A percentile compares a stretch with the other conserved stretches of the same genome.
These are phyloP conservation scores for Coffea humblotiana DNA, from an alignment of 305 asterid species.

Conservation along the genomic window DNA sequence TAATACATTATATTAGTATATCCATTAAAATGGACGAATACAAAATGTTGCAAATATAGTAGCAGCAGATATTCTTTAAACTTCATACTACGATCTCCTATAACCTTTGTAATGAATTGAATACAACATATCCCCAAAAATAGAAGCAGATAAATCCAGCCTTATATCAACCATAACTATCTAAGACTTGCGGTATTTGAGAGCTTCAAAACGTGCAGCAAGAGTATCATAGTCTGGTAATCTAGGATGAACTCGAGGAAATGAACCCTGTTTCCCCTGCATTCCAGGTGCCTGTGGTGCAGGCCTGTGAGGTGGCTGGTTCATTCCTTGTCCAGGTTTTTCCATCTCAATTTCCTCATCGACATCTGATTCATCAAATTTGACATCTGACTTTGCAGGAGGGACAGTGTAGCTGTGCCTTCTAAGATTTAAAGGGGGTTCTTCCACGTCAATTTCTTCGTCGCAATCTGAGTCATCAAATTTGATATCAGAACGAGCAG, in stretches of 20 bases:
- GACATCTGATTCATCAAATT: slow-evolving; percentile 57
- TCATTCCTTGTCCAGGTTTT: slow-evolving; percentile 24
- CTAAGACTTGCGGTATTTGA: slow-evolving; percentile 54
- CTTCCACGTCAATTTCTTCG: slow-evolving; percentile 73
- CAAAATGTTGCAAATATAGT: not conserved
- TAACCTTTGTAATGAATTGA: not conserved
- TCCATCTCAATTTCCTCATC: slow-evolving; percentile 36
- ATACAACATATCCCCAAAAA: not conserved
- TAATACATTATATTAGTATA: not conserved
- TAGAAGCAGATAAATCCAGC: not conserved
- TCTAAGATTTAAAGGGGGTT: slow-evolving; percentile 35
- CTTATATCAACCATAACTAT: not conserved
- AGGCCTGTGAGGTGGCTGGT: slow-evolving; percentile 40
- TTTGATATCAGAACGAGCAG: slow-evolving; percentile 37
- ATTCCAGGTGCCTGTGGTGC: slow-evolving; percentile 53
- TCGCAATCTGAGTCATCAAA: slow-evolving; percentile 69
- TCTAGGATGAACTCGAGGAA: slow-evolving; percentile 72
- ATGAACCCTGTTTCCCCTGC: slow-evolving; percentile 14
- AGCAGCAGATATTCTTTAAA: not conserved
- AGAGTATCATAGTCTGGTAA: slow-evolving; percentile 81
- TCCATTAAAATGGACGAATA: not conserved
- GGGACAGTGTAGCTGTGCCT: slow-evolving; percentile 57
- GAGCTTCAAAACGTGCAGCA: slow-evolving; percentile 93
- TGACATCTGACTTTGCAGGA: slow-evolving; percentile 32
- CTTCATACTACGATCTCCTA: not conserved